Conservation (phyloP, 768 basidiomycete species). For the Amanita exitialis region DNA sequence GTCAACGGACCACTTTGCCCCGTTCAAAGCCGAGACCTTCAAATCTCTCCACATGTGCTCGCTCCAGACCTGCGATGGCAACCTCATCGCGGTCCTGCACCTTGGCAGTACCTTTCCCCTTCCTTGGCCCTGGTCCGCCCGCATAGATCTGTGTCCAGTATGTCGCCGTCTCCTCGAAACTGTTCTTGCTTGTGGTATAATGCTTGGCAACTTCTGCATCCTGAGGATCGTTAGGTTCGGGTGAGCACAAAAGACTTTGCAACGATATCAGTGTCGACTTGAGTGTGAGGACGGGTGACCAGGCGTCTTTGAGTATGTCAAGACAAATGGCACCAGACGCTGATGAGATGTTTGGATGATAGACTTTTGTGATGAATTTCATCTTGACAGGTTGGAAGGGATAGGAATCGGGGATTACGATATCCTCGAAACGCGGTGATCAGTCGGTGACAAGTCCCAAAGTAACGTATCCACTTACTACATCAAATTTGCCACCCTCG, state of each 20-base stretch:
- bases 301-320: constrained; percentile 83
- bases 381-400: constrained; percentile 95
- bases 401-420: constrained; percentile 85
- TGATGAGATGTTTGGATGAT: constrained; percentile 93
- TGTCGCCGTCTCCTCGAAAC: constrained; percentile 86
- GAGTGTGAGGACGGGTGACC: constrained; percentile 91
- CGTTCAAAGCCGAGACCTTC: constrained; percentile 75
- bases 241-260: constrained; percentile 86
- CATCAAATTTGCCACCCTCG: constrained; percentile 83
- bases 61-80: constrained; percentile 76
- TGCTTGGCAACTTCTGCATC: constrained; percentile 98
- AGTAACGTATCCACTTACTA: constrained; percentile 44
- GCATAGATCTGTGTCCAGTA: constrained; percentile 96
- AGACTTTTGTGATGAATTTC: constrained; percentile 96
- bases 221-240: constrained; percentile 94
- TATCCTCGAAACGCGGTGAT: constrained; percentile 47
- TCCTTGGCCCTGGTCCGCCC: constrained; percentile 48
- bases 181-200: constrained; percentile 77
- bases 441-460: constrained; percentile 1
- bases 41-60: constrained; percentile 77
- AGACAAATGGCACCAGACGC: constrained; percentile 93
- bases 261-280: constrained; percentile 94
- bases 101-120: constrained; percentile 33
- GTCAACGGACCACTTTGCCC: constrained; percentile 68
- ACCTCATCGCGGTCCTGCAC: constrained; percentile 43